Conservation (phyloP, 2,329 filamentous ascomycete genomes). For the Phialophora tarda region DNA sequence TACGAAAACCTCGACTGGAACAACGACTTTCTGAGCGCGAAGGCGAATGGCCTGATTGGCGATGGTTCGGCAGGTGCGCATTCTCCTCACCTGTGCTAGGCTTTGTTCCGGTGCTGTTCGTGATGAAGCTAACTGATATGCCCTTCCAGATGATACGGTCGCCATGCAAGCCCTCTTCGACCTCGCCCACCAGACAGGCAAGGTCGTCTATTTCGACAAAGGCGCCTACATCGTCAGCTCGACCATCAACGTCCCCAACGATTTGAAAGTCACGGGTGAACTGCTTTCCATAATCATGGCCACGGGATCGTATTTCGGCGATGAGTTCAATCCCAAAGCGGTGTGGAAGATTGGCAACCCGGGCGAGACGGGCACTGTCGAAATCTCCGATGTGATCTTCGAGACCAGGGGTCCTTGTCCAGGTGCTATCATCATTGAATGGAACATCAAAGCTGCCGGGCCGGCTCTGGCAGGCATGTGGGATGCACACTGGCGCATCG, state of each 20-base stretch:
- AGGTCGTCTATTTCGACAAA: constrained; percentile 76
- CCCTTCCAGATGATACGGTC: constrained; percentile 59
- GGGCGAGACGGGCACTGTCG: constrained; percentile 45
- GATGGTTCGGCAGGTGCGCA: constrained; percentile 58
- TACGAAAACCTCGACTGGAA: constrained; percentile 51
- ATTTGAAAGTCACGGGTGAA: constrained; percentile 66
- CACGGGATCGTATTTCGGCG: constrained; percentile 42
- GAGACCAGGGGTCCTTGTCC: constrained; percentile 45
- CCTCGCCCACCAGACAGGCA: constrained; percentile 51
- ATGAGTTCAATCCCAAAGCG: constrained; percentile 39
- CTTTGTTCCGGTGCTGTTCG: neutral
- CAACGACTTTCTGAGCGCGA: constrained; percentile 52
- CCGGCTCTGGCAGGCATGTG: constrained; percentile 43
- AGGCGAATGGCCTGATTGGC: constrained; percentile 53
- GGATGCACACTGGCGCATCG: constrained; percentile 49
- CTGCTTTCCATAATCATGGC: constrained; percentile 47
- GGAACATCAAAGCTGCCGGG: constrained; percentile 44
- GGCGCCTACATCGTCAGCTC: constrained; percentile 73
- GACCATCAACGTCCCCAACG: constrained; percentile 70
- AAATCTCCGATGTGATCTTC: constrained; percentile 48
- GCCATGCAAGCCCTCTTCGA: constrained; percentile 65
- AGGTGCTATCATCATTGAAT: constrained; percentile 47
- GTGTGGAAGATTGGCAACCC: constrained; percentile 42
- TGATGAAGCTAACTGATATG: neutral
- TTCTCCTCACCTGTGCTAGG: neutral